A percentile compares a stretch with the other conserved stretches of the same genome.
These are phyloP conservation scores for Sporodiniella umbellata DNA, from an alignment of 371 early-diverging fungal genomes.

Conservation along the genomic window DNA sequence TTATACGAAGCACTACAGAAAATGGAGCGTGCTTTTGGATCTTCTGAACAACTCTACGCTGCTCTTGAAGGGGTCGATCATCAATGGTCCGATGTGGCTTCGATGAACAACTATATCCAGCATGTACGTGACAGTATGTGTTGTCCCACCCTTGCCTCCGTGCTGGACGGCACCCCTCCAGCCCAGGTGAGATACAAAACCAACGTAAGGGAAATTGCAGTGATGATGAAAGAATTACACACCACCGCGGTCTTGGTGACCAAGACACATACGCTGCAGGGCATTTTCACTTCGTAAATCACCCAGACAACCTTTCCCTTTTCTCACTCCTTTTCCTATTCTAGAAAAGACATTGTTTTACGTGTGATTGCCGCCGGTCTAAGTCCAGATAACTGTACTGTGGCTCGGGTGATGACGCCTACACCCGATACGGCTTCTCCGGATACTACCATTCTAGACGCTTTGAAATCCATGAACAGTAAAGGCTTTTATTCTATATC, in stretches of 20 bases:
- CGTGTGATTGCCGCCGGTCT: constrained; percentile 90
- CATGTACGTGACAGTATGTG: constrained; percentile 75
- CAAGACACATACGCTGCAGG: constrained; percentile 74
- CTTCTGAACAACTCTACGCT: constrained; percentile 73
- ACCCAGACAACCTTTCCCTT: no score
- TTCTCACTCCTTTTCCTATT: no score
- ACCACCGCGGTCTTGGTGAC: constrained; percentile 90
- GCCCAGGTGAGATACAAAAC: constrained; percentile 79
- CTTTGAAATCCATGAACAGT: constrained; percentile 88
- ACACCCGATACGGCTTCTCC: constrained; percentile 87
- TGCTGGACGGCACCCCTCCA: constrained; percentile 68
- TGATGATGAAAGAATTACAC: constrained; percentile 80
- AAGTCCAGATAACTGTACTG: constrained; percentile 83
- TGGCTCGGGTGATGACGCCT: constrained; percentile 94
- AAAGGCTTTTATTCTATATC: no score
- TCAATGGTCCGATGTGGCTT: constrained; percentile 47
- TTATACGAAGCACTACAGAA: constrained; percentile 89
- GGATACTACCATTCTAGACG: constrained; percentile 82
- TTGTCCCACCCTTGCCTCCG: constrained; percentile 83
- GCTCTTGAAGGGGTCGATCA: constrained; percentile 89
- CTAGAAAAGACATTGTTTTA: constrained; percentile 78
- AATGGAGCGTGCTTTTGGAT: constrained; percentile 84
- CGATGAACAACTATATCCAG: constrained; percentile 67
- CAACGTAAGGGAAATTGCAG: constrained; percentile 86
- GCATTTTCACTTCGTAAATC: constrained; percentile 74